These are phyloP conservation scores for Rutstroemia sp. DNA, from an alignment of 2,329 filamentous ascomycete genomes.

Conservation along the genomic window DNA sequence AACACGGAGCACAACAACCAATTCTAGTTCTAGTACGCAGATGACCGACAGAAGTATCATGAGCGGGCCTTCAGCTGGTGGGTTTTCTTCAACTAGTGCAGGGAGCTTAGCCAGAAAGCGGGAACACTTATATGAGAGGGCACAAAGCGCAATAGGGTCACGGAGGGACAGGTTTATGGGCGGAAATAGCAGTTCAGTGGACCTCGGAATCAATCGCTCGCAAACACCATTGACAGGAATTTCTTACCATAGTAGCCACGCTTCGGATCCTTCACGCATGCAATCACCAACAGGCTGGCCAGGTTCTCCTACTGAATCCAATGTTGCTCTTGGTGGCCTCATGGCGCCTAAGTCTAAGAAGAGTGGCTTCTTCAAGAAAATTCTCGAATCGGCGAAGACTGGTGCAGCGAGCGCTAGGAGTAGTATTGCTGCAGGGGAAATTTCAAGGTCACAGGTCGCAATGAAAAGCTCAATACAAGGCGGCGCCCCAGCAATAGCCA, in stretches of 20 bases:
- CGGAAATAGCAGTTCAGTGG: slow-evolving; percentile 22
- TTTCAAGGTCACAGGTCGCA: slow-evolving; percentile 30
- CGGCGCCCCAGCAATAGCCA: slow-evolving; percentile 43
- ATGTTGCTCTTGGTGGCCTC: slow-evolving; percentile 70
- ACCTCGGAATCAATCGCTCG: slow-evolving; percentile 44
- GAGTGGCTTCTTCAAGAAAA: slow-evolving; percentile 90
- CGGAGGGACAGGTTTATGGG: slow-evolving; percentile 37
- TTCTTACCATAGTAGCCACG: slow-evolving; percentile 87
- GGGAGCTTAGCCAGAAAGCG: slow-evolving; percentile 82
- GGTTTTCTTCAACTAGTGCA: slow-evolving; percentile 89
- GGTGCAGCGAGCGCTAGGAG: slow-evolving; percentile 84
- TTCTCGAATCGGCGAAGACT: slow-evolving; percentile 89
- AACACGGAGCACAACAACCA: slow-evolving; percentile 59
- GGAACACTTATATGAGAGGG: slow-evolving; percentile 38
- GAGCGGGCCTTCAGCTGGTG: slow-evolving; percentile 87
- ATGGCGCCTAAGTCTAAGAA: slow-evolving; percentile 70
- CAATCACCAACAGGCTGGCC: slow-evolving; percentile 60
- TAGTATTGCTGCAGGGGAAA: slow-evolving; percentile 64
- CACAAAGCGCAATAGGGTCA: slow-evolving; percentile 58
- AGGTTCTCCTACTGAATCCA: slow-evolving; percentile 50
- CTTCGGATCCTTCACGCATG: slow-evolving; percentile 42
- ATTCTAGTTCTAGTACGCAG: slow-evolving; percentile 61
- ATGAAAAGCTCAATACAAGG: slow-evolving; percentile 18
- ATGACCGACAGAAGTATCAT: slow-evolving; percentile 81
- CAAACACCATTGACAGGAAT: slow-evolving; percentile 66